Evolutionary conservation across 2,329 filamentous ascomycete genomes (phyloP).

Genomic region (Aspergillus sp.): DNA sequence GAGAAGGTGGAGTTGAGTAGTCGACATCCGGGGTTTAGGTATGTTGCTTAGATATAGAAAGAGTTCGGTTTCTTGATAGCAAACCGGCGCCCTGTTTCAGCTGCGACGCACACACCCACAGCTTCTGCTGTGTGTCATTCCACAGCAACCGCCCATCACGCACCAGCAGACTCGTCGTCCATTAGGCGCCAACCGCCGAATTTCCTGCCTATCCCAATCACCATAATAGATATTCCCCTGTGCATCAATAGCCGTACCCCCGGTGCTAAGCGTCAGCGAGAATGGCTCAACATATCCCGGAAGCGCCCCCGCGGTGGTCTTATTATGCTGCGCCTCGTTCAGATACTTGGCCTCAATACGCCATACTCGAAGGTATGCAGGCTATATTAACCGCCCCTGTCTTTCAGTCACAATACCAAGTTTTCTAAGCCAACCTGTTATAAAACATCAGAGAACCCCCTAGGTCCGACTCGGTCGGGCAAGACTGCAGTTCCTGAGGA

Average conservation of each 20-base stretch:
- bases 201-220: conserved; percentile 30
- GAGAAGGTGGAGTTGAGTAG: conserved; percentile 1
- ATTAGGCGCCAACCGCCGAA: conserved; percentile 7
- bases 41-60: neutral
- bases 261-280: conserved; percentile 36
- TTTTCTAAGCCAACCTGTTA: too few species aligned
- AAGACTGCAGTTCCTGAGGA: too few species aligned
- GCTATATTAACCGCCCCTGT: too few species aligned
- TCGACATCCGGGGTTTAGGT: conserved; percentile 8
- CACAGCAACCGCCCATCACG: conserved; percentile 5
- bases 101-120: conserved; percentile 9
- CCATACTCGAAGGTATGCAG: conserved; percentile 4
- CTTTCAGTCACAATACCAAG: too few species aligned
- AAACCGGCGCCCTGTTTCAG: neutral
- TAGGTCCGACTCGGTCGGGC: too few species aligned
- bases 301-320: conserved; percentile 20
- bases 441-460: too few species aligned
- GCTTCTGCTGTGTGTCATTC: conserved; percentile 3
- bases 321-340: conserved; percentile 18
- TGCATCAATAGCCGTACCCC: conserved; percentile 40
- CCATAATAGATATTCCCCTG: conserved; percentile 39
- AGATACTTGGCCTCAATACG: conserved; percentile 33
- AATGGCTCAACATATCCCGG: conserved; percentile 21
- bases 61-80: neutral
- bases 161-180: conserved; percentile 1